phyloP scores from a whole-genome alignment of 371 early-diverging fungal species.

The Apophysomyces elegans region DNA sequence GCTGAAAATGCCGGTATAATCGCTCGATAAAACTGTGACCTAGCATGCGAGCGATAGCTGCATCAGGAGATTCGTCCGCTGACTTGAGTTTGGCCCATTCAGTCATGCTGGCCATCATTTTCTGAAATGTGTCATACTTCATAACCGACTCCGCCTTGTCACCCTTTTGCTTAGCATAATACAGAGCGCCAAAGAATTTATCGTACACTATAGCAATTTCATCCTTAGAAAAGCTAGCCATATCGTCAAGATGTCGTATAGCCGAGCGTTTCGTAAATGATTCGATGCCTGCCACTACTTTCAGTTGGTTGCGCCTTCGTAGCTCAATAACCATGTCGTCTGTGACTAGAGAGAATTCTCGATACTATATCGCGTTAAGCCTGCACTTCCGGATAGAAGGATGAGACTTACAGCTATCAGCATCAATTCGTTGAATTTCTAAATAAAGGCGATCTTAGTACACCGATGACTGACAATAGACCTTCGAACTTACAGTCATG shows the following conservation, averaged over 20 bases:
- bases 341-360: constrained; percentile 88
- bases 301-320: constrained; percentile 88
- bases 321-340: constrained; percentile 80
- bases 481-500: constrained; percentile 51
- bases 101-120: constrained; percentile 34
- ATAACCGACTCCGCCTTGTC: constrained; percentile 57
- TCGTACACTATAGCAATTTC: constrained; percentile 89
- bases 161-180: constrained; percentile 61
- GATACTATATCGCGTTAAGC: constrained; percentile 49
- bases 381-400: not conserved
- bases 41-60: constrained; percentile 6
- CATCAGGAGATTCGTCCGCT: constrained; percentile 17
- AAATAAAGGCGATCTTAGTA: constrained; percentile 5
- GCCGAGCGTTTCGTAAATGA: constrained; percentile 90
- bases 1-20: constrained; percentile 59
- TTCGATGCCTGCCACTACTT: constrained; percentile 95
- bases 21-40: constrained; percentile 47
- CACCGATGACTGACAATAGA: not conserved
- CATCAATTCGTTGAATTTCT: constrained; percentile 91
- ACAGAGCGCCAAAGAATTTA: constrained; percentile 83
- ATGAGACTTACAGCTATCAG: constrained; percentile 68
- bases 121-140: constrained; percentile 64
- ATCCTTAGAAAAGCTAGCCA: constrained; percentile 80
- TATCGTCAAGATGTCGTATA: constrained; percentile 79
- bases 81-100: constrained; percentile 29